A percentile compares a stretch with the other conserved stretches of the same genome.
phyloP scores from a whole-genome alignment of 163 green algal genomes.

The Volvox carteri region DNA sequence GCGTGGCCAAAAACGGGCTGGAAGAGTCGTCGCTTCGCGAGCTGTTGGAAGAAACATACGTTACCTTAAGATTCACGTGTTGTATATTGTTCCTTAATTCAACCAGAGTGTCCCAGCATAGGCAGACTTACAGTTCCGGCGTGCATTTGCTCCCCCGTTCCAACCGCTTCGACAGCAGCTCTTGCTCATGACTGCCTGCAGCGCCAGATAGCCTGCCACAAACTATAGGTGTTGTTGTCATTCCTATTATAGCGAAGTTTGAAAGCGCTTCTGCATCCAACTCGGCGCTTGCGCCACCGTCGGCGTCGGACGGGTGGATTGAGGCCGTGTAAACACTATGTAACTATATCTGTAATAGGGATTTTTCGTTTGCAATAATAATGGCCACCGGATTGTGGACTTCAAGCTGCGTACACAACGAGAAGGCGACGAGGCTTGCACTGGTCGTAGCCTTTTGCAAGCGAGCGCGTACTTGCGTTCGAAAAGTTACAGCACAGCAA shows the following conservation, averaged over 20 bases:
- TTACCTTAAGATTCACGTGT: neutral
- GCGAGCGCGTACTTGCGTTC: too few species aligned
- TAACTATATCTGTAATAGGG: too few species aligned
- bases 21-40: neutral
- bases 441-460: too few species aligned
- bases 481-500: too few species aligned
- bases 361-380: too few species aligned
- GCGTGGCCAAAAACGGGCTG: neutral
- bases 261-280: too few species aligned
- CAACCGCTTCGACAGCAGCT: neutral
- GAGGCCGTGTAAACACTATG: too few species aligned
- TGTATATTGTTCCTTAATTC: neutral
- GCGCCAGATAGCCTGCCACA: neutral
- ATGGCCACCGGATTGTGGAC: too few species aligned
- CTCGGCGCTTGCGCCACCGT: too few species aligned
- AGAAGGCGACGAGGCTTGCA: too few species aligned
- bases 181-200: neutral
- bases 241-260: neutral
- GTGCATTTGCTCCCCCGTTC: neutral
- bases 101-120: neutral
- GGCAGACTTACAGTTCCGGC: neutral
- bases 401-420: too few species aligned
- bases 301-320: too few species aligned
- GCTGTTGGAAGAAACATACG: neutral
- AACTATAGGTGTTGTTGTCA: neutral